Conservation (phyloP, 1,139 yeast species). For the Kurtzmaniella quercitrusa region DNA sequence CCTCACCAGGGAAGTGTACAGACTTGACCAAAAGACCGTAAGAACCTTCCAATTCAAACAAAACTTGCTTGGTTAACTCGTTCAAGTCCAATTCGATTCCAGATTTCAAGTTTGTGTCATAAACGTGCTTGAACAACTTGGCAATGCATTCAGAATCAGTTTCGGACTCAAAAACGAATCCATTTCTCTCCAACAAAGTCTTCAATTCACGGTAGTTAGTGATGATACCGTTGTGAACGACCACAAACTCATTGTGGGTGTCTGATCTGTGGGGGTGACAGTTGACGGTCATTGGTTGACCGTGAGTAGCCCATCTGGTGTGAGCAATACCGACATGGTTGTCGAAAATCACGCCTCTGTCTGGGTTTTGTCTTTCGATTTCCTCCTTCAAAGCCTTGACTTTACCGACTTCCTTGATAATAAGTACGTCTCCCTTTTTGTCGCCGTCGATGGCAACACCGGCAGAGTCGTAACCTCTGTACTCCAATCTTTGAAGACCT, state of each 20-base stretch:
- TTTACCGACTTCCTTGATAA: slow-evolving; percentile 88
- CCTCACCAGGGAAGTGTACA: slow-evolving; percentile 89
- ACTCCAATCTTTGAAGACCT: slow-evolving; percentile 90
- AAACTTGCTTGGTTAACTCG: slow-evolving; percentile 87
- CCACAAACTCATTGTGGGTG: slow-evolving; percentile 72
- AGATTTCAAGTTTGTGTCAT: slow-evolving; percentile 68
- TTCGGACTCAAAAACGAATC: slow-evolving; percentile 81
- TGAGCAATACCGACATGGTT: slow-evolving; percentile 97
- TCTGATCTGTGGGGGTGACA: slow-evolving; percentile 98
- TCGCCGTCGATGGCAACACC: slow-evolving; percentile 96
- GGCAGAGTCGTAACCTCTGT: slow-evolving; percentile 97
- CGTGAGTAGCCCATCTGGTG: slow-evolving; percentile 99
- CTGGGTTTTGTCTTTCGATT: slow-evolving; percentile 52
- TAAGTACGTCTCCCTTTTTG: slow-evolving; percentile 54
- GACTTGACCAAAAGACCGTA: slow-evolving; percentile 94
- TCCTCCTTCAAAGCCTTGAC: slow-evolving; percentile 76
- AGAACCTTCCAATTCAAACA: slow-evolving; percentile 94
- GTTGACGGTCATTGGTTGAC: slow-evolving; percentile 79
- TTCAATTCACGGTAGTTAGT: slow-evolving; percentile 91
- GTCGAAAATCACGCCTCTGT: slow-evolving; percentile 61
- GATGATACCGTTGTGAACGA: slow-evolving; percentile 97
- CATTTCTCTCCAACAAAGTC: slow-evolving; percentile 74
- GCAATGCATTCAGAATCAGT: slow-evolving; percentile 99
- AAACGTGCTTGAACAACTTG: slow-evolving; percentile 85
- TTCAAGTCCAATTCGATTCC: slow-evolving; percentile 78